Conservation (phyloP, 2,329 filamentous ascomycete genomes). For the Fusarium tricinctum region DNA sequence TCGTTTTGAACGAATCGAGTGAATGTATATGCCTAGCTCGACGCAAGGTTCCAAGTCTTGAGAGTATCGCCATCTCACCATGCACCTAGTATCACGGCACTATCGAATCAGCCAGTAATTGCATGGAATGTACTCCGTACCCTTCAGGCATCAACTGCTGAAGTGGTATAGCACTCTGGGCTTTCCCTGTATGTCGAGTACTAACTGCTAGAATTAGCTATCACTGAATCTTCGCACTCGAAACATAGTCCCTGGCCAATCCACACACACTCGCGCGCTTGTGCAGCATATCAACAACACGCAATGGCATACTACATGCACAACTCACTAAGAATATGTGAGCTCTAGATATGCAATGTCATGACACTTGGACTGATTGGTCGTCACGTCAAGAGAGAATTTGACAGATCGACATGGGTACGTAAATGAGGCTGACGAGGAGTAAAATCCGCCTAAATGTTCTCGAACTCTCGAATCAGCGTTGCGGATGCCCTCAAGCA, state of each 20-base stretch:
- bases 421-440: constrained; percentile 28
- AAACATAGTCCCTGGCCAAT: constrained; percentile 21
- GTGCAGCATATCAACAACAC: constrained; percentile 17
- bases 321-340: constrained; percentile 15
- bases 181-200: background rate
- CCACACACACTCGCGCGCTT: constrained; percentile 12
- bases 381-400: background rate
- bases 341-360: constrained; percentile 1
- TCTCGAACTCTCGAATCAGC: constrained; percentile 11
- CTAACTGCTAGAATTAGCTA: background rate
- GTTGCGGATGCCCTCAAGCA: background rate
- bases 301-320: background rate
- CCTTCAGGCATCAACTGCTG: background rate
- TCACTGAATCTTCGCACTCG: constrained; percentile 13
- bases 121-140: background rate
- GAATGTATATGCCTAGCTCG: background rate
- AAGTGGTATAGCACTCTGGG: too few relatives aligned
- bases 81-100: background rate
- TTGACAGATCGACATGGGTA: constrained; percentile 6
- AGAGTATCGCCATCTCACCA: background rate
- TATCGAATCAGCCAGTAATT: background rate
- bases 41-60: background rate
- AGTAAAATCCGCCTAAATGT: constrained; percentile 4
- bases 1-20: background rate
- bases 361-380: constrained; percentile 16